phyloP scores from a whole-genome alignment of 148 eudicot species.

The Drosera capensis region DNA sequence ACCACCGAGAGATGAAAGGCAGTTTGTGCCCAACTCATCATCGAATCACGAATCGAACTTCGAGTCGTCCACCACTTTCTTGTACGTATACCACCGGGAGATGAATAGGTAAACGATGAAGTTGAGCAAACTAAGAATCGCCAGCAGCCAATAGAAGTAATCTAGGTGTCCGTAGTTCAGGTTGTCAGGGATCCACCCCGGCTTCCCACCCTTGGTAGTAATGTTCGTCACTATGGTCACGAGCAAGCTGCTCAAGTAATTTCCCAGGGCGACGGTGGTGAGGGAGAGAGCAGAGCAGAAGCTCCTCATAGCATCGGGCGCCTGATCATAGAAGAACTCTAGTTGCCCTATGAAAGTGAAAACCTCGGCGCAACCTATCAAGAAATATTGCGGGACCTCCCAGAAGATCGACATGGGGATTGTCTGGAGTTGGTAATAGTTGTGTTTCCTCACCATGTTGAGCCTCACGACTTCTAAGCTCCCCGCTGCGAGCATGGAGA shows the following conservation, averaged over 20 bases:
- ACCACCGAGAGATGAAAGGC: slow-evolving; percentile 8
- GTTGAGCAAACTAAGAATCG: slow-evolving; percentile 14
- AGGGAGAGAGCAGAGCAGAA: slow-evolving; percentile 14
- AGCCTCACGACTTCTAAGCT: slow-evolving; percentile 12
- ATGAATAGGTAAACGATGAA: slow-evolving; percentile 12
- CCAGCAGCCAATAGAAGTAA: slow-evolving; percentile 17
- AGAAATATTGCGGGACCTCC: slow-evolving; percentile 19
- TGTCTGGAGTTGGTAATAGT: slow-evolving; percentile 10
- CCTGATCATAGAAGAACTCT: slow-evolving; percentile 22
- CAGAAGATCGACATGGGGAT: slow-evolving; percentile 17
- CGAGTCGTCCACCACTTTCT: no score
- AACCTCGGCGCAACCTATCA: slow-evolving; percentile 19
- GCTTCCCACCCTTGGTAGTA: slow-evolving; percentile 12
- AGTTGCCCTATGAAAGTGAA: slow-evolving; percentile 16
- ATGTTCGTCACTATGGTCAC: slow-evolving; percentile 10
- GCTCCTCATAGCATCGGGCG: slow-evolving; percentile 24
- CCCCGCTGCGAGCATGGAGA: slow-evolving; percentile 16
- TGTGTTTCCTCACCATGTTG: slow-evolving; percentile 9
- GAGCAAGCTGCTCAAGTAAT: slow-evolving; percentile 12
- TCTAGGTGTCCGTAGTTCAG: slow-evolving; percentile 21
- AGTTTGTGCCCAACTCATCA: no score
- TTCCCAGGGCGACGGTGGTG: slow-evolving; percentile 11
- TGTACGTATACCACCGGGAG: slow-evolving; percentile 11
- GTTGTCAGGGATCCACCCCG: slow-evolving; percentile 24
- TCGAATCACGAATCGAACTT: no score